A percentile compares a stretch with the other conserved stretches of the same genome.
phyloP scores from a whole-genome alignment of 2,329 filamentous ascomycete genomes.

The Neonectria hederae region DNA sequence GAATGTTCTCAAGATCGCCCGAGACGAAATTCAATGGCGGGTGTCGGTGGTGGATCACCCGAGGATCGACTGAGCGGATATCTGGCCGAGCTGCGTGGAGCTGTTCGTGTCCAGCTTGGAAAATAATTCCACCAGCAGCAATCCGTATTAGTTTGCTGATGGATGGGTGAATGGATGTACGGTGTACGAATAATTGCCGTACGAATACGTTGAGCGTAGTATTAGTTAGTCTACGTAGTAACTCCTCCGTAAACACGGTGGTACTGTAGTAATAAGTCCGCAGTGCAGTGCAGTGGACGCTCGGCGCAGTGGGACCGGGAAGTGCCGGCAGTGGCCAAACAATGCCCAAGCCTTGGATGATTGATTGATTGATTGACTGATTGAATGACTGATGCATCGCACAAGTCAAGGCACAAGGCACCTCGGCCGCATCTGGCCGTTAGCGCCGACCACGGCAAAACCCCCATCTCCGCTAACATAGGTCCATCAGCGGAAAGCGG shows the following conservation, averaged over 20 bases:
- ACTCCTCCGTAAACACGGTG: no score
- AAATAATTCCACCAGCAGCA: conserved; percentile 20
- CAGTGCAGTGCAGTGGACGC: not conserved
- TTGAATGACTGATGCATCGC: not conserved
- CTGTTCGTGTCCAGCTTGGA: not conserved
- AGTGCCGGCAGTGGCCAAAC: conserved; percentile 24
- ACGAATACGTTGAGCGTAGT: not conserved
- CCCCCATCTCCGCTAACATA: conserved; percentile 12
- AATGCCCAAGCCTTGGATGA: not conserved
- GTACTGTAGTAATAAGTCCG: no score
- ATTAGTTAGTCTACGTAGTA: not conserved
- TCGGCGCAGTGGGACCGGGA: conserved; percentile 23
- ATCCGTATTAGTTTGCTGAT: not conserved
- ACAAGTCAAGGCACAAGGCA: conserved; percentile 17
- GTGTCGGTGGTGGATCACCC: not conserved
- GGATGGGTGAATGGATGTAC: not conserved
- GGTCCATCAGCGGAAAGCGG: not conserved
- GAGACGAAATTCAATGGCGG: conserved; percentile 1
- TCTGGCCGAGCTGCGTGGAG: not conserved
- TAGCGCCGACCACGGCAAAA: conserved; percentile 25
- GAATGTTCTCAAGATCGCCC: not conserved
- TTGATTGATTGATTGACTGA: not conserved
- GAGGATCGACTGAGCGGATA: not conserved
- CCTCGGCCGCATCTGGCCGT: conserved; percentile 29
- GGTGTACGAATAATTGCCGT: not conserved